phyloP scores from a whole-genome alignment of 305 asterid species.

The Fraxinus nigra region DNA sequence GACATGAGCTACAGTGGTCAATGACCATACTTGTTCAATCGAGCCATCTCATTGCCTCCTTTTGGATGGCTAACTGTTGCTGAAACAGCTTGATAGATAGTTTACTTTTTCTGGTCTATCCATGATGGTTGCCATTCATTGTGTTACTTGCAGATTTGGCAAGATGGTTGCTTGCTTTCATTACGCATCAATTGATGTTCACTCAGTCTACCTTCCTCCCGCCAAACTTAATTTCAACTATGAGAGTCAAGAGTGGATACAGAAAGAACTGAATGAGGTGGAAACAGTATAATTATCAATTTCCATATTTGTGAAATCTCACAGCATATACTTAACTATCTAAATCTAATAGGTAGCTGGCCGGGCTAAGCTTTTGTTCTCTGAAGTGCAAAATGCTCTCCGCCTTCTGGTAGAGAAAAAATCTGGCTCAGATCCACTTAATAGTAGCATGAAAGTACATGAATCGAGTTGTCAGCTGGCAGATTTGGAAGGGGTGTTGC shows the following conservation, averaged over 20 bases:
- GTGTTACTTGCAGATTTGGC: slow-evolving; percentile 63
- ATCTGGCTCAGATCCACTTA: slow-evolving; percentile 27
- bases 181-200: slow-evolving; percentile 96
- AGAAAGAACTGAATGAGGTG: slow-evolving; percentile 75
- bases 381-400: slow-evolving; percentile 72
- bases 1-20: neutral
- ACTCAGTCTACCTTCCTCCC: slow-evolving; percentile 93
- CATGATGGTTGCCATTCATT: slow-evolving; percentile 18
- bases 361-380: slow-evolving; percentile 80
- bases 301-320: slow-evolving; percentile 23
- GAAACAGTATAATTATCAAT: slow-evolving; percentile 11
- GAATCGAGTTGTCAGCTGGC: slow-evolving; percentile 59
- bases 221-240: slow-evolving; percentile 74
- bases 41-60: slow-evolving; percentile 1
- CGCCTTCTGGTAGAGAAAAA: slow-evolving; percentile 47
- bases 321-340: slow-evolving; percentile 14
- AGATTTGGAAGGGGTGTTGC: slow-evolving; percentile 70
- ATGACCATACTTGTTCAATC: slow-evolving; percentile 2
- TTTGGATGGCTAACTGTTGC: slow-evolving; percentile 16
- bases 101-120: neutral
- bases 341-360: slow-evolving; percentile 59
- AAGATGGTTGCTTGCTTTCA: slow-evolving; percentile 99
- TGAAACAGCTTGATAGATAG: slow-evolving; percentile 8
- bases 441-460: slow-evolving; percentile 31
- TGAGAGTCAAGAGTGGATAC: slow-evolving; percentile 85